Base-by-base conservation (phyloP, 208 protist genomes). In the Eutreptiella sp. region DNA sequence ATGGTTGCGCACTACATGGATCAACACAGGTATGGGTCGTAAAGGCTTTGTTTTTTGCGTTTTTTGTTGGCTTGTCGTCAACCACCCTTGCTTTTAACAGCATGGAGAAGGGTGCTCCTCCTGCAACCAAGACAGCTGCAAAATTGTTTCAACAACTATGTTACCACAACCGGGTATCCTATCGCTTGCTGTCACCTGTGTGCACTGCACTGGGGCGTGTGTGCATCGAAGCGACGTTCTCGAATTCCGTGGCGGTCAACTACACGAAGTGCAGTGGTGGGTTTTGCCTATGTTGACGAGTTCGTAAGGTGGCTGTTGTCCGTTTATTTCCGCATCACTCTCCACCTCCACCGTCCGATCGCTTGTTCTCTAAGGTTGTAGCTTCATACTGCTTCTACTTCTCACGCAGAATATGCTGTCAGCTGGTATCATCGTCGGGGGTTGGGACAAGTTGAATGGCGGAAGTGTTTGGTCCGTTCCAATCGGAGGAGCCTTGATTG, bases 91-190 rank as follows among this genome's bases (percentile, higher is more conserved):
- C 24, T n/a, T n/a, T n/a, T n/a, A n/a, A n/a, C n/a, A n/a, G n/a
- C 33, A 79, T 84, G 21, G 89, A 98, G 68, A 72, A 87, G 11
- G 89, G 81, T 24, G 66, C 77, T 32, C 73, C 79, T 11, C 86
- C 94, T 19, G 81, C 81, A 34, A 94, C 98, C 11, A 71, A 90
- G 2, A 93, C 84, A 1, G 96, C 96, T 1, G 96, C 97, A 1
- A 89, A 87, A 50, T 74, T 98, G 1, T 94, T 97, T 54, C 78
- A 95, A 69, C 85, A 88, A 68, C 62, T 99, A 39, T 96, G 88
- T 68, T 99, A 99, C 75, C 57, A 83, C 47, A 97, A 99, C 70
- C 98, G 96, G 72, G n/a, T n/a, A n/a, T n/a, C n/a, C n/a, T 72
- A 79, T 38, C 43, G 47, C 19, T 41, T 79, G n/a, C 11, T n/a